Percentiles rank a stretch among this genome's conserved stretches.
Conservation (phyloP, 768 basidiomycete genomes). For the Calvatia gigantea region DNA sequence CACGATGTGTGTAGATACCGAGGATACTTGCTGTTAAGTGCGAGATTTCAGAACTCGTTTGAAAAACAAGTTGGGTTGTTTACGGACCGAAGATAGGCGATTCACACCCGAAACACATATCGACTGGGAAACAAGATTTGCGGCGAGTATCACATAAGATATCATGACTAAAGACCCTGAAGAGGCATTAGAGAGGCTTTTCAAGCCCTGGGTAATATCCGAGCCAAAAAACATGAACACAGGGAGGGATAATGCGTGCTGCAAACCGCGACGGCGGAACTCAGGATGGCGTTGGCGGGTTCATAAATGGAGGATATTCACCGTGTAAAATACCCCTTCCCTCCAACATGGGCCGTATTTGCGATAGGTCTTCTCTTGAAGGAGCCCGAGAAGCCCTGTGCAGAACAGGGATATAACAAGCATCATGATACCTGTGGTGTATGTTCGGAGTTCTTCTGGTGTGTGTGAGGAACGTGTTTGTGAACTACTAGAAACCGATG, state of each 20-base stretch:
- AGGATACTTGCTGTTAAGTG: slow-evolving; percentile 57
- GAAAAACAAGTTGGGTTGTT: slow-evolving; percentile 6
- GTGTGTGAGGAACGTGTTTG: slow-evolving; percentile 14
- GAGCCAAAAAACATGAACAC: slow-evolving; percentile 61
- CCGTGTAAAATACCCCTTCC: slow-evolving; percentile 83
- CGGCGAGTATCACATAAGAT: slow-evolving; percentile 54
- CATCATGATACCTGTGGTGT: slow-evolving; percentile 66
- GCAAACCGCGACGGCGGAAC: not conserved
- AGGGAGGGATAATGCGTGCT: slow-evolving; percentile 83
- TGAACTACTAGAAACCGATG: slow-evolving; percentile 25
- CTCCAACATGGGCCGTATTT: slow-evolving; percentile 78
- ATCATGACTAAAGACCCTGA: slow-evolving; percentile 27
- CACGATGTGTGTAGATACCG: slow-evolving; percentile 78
- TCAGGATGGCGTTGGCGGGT: not conserved
- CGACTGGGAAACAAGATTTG: slow-evolving; percentile 71
- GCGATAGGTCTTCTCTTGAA: slow-evolving; percentile 75
- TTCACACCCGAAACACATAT: slow-evolving; percentile 86
- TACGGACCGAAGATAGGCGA: slow-evolving; percentile 68
- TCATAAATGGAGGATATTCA: slow-evolving; percentile 22
- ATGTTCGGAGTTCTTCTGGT: slow-evolving; percentile 39
- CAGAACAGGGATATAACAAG: slow-evolving; percentile 63
- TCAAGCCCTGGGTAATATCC: slow-evolving; percentile 53
- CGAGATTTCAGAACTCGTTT: not conserved
- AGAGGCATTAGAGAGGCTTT: slow-evolving; percentile 38
- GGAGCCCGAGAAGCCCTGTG: slow-evolving; percentile 63